Evolutionary conservation across 208 protist species (phyloP).

Genomic region (Phytomonas sp.): DNA sequence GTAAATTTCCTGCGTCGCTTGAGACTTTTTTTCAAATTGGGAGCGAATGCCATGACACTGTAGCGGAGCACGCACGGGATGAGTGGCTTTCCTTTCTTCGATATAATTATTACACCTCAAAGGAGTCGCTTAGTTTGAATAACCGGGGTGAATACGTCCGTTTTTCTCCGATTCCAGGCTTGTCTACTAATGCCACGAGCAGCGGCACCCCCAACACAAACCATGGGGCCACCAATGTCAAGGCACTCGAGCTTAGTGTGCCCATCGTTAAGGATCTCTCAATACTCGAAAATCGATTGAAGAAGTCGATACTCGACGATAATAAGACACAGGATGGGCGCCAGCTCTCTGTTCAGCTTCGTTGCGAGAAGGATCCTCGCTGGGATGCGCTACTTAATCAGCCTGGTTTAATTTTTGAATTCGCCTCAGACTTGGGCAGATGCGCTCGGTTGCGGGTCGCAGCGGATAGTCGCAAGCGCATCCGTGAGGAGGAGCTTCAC

Average conservation of each 20-base stretch:
- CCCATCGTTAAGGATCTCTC: not conserved
- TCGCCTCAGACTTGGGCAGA: constrained; percentile 16
- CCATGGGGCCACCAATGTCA: not conserved
- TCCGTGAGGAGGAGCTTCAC: constrained; percentile 8
- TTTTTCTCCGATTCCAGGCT: constrained; percentile 16
- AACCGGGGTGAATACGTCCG: constrained; percentile 15
- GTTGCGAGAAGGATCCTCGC: not conserved
- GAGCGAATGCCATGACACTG: not conserved
- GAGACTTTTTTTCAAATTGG: not conserved
- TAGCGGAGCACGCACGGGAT: not conserved
- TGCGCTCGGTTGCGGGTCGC: constrained; percentile 2
- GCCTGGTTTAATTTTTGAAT: constrained; percentile 13
- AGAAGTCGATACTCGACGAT: not conserved
- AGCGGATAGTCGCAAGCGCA: constrained; percentile 13
- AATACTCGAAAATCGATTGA: not conserved
- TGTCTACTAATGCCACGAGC: not conserved
- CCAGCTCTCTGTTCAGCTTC: not conserved
- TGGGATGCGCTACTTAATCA: constrained; percentile 24
- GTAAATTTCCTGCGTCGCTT: not conserved
- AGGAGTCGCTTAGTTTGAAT: constrained; percentile 15
- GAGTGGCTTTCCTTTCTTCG: constrained; percentile 15
- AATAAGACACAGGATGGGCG: not conserved
- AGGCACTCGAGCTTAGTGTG: not conserved
- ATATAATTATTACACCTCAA: constrained; percentile 26
- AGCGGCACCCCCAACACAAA: not conserved